Evolutionary conservation across 345 rosid species (phyloP), one percentile per base, ranked within the genome.

Genomic region (Salix arbutifolia): DNA sequence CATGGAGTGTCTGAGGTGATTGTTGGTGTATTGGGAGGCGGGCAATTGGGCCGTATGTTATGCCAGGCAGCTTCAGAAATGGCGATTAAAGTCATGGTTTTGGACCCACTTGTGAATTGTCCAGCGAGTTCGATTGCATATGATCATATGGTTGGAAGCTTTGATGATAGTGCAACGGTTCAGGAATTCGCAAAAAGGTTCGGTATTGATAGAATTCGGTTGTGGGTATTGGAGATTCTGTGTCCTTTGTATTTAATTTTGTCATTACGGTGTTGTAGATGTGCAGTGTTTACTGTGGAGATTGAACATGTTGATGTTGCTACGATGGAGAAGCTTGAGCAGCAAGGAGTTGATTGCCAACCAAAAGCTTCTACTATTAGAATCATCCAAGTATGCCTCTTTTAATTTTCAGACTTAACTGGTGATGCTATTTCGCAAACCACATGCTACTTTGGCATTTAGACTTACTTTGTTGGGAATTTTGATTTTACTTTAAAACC

Each of bases 1-100:
- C 95, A 86, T 84, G 96, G 97, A 71, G 35, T 87, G 44, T 86
- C 93, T 1, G 94, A 93, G 81, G 81, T 66, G 79, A 76, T 90
- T 53, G 94, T 96, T 70, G 99, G 99, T 33, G 98, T 96, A n/a
- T 81, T 96, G 4, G 99, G 99, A 37, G 99, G 99, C 74, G 99
- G 98, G 42, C 98, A 96, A 78, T 78, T 96, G 73, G 97, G 98
- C 74, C 97, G 98, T 71, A 96, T 94, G 99, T 84, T 96, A 25
- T 96, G 97, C 82, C 97, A 96, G 79, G 97, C 95, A 16, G 98
- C 97, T 87, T 94, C 99, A 3, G 79, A 91, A 53, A 86, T 96
- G 97, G 97, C 91, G 70, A 88, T 94, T 79, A 96, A 96, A 85
- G 97, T 96, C 40, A 84, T 88, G 83, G 83, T 94, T 64, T 85